phyloP scores from a whole-genome alignment of 352 stramenopile species.

The Phytophthora pistaciae region DNA sequence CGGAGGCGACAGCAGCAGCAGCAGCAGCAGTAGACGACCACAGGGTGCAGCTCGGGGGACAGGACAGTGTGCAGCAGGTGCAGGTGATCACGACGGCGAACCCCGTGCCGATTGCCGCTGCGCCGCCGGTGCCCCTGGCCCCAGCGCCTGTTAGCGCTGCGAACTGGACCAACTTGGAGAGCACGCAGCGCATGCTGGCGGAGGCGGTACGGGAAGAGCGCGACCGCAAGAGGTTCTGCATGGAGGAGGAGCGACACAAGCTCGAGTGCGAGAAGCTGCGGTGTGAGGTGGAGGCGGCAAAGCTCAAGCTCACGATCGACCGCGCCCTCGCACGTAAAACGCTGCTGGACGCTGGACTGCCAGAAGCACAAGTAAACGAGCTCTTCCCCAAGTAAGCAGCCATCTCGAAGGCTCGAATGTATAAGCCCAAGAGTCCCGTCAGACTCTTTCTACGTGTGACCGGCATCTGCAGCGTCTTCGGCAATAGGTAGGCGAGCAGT shows the following conservation, averaged over 20 bases:
- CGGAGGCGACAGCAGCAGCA: neutral
- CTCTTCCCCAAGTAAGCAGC: slow-evolving; percentile 27
- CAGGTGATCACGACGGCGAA: neutral
- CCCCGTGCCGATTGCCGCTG: neutral
- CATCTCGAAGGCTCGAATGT: neutral
- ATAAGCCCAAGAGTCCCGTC: neutral
- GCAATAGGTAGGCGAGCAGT: neutral
- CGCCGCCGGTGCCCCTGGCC: neutral
- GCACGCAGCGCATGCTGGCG: slow-evolving; percentile 56
- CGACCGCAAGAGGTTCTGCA: slow-evolving; percentile 66
- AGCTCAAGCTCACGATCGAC: slow-evolving; percentile 62
- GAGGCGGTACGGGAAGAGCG: slow-evolving; percentile 73
- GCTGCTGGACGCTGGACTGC: slow-evolving; percentile 59
- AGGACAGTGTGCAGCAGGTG: neutral
- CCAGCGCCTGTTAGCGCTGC: neutral
- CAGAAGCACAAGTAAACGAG: slow-evolving; percentile 48
- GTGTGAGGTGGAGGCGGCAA: slow-evolving; percentile 62
- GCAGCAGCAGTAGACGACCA: neutral
- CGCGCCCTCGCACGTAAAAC: slow-evolving; percentile 60
- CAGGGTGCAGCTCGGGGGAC: neutral
- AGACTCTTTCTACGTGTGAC: neutral
- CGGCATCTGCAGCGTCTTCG: neutral
- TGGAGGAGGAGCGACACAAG: slow-evolving; percentile 66
- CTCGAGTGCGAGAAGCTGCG: slow-evolving; percentile 77
- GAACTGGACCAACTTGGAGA: slow-evolving; percentile 48